These are phyloP conservation scores for Colletotrichum sp. DNA, from an alignment of 2,329 filamentous ascomycete species.

Conservation along the genomic window DNA sequence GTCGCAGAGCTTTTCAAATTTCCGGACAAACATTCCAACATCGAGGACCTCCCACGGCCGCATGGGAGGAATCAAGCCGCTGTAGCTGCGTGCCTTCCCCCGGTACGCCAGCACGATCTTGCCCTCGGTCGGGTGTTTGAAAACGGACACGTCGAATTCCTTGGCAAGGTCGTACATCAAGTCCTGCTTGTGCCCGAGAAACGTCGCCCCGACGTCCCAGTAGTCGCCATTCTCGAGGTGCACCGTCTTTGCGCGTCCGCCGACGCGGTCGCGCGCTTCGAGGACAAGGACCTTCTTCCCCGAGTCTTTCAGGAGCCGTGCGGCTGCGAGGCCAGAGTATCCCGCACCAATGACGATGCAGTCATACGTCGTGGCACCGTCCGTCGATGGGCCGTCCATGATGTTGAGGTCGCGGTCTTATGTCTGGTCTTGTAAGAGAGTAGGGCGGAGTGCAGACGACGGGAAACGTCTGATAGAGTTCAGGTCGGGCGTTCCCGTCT, in stretches of 20 bases:
- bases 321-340: constrained; percentile 13
- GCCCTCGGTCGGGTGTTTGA: neutral
- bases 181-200: constrained; percentile 23
- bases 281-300: constrained; percentile 8
- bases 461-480: neutral
- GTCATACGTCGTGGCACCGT: neutral
- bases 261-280: constrained; percentile 19
- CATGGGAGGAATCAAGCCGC: constrained; percentile 19
- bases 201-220: constrained; percentile 25
- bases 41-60: constrained; percentile 16
- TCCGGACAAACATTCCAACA: neutral
- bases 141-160: constrained; percentile 3
- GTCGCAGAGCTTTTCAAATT: constrained; percentile 15
- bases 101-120: constrained; percentile 16
- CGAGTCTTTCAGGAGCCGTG: constrained; percentile 7
- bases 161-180: constrained; percentile 14
- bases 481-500: neutral
- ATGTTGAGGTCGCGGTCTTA: neutral
- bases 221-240: constrained; percentile 11
- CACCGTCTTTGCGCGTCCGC: constrained; percentile 17
- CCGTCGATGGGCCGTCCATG: neutral
- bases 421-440: neutral
- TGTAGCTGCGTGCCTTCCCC: constrained; percentile 9
- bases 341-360: constrained; percentile 20
- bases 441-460: neutral